Evolutionary conservation across 2,329 filamentous ascomycete genomes (phyloP), one percentile per base, ranked within the genome.

Genomic region (Nemania sp.): DNA sequence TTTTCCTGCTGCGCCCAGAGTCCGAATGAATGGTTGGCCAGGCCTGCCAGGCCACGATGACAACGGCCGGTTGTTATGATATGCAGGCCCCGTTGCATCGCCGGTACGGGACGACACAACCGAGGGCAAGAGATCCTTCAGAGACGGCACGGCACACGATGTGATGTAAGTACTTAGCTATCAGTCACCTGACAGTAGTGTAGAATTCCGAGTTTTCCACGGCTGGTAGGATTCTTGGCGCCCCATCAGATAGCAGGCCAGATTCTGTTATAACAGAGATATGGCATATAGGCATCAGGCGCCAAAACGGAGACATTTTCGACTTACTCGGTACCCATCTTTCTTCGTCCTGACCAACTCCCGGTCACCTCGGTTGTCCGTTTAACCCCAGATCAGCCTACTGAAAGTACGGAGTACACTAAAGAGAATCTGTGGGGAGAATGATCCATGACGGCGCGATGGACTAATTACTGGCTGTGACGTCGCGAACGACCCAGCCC

Each of bases 391-490:
- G 47, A 51, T 55, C 43, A 48, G 39, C 37, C 50, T 54, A 34
- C 51, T 52, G 47, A 55, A 45, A 51, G 39, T 24, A 26, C n/a
- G n/a, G n/a, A n/a, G n/a, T n/a, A n/a, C n/a, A n/a, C n/a, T n/a
- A n/a, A n/a, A n/a, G n/a, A n/a, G 43, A 48, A 57, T 50, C 42
- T 51, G 55, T 51, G 55, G 43, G 42, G 47, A 54, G 33, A 48
- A 44, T 51, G 51, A 46, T 45, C 48, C 39, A 39, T 36, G 19
- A 45, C 37, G 55, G 42, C 31, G 44, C 28, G 33, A 23, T 23
- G 43, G 24, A 12, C 55, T 51, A 54, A 57, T 54, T 51, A 54
- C 54, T 54, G 28, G 19, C 31, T 11, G 24, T 33, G 8, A 31
- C n/a, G 24, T 49, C 54, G 51, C 50, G 54, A 57, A 49, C 44